A percentile compares a stretch with the other conserved stretches of the same genome.
Conservation (phyloP, 768 basidiomycete species). For the Trametes maxima region DNA sequence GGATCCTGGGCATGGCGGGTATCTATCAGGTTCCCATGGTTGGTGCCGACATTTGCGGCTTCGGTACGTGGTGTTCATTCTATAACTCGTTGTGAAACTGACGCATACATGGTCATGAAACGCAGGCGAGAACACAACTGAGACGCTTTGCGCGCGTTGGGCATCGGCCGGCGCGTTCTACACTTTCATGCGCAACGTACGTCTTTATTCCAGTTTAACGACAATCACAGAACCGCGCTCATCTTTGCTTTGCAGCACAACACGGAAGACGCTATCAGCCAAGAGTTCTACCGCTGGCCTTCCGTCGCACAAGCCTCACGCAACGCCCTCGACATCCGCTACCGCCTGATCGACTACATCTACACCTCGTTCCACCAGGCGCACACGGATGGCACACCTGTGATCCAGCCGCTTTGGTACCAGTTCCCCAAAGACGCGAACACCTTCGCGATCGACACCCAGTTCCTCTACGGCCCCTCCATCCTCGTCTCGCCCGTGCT, state of each 20-base stretch:
- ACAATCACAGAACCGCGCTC: neutral
- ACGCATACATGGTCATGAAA: slow-evolving; percentile 21
- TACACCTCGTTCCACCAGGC: slow-evolving; percentile 71
- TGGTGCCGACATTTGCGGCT: slow-evolving; percentile 75
- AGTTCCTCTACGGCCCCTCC: slow-evolving; percentile 70
- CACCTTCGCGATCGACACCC: slow-evolving; percentile 63
- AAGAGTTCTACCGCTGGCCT: slow-evolving; percentile 73
- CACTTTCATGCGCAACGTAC: slow-evolving; percentile 78
- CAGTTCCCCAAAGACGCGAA: slow-evolving; percentile 63
- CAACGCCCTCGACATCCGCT: slow-evolving; percentile 62
- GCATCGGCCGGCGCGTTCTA: slow-evolving; percentile 76
- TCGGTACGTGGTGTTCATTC: slow-evolving; percentile 37
- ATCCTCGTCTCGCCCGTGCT: slow-evolving; percentile 73
- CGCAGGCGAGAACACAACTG: slow-evolving; percentile 60
- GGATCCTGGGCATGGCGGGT: slow-evolving; percentile 64
- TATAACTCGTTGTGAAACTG: neutral
- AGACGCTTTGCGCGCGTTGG: slow-evolving; percentile 74
- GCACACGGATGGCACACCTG: slow-evolving; percentile 58
- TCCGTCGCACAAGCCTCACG: slow-evolving; percentile 58
- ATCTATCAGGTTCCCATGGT: slow-evolving; percentile 76
- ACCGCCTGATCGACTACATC: slow-evolving; percentile 70
- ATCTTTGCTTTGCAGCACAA: slow-evolving; percentile 49
- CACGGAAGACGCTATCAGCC: slow-evolving; percentile 49
- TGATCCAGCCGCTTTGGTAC: slow-evolving; percentile 67
- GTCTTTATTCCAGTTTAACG: slow-evolving; percentile 29